Evolutionary conservation across 192 early-diverging fungal genomes (phyloP).

Genomic region (Chytriomyces confervae): DNA sequence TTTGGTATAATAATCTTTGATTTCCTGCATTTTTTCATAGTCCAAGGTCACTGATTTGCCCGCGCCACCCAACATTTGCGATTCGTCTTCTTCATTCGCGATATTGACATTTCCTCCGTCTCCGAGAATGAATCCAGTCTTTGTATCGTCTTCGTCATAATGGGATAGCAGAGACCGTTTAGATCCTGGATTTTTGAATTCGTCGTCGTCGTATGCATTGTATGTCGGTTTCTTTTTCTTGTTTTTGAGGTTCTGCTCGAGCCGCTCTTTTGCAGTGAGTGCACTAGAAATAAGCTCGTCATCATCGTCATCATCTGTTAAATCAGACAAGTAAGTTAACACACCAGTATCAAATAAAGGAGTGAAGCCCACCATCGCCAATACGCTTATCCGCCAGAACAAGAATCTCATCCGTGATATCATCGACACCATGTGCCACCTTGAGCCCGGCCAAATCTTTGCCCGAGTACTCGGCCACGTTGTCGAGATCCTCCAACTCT

Average conservation of each 20-base stretch:
- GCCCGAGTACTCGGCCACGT: constrained; percentile 19
- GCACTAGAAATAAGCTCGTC: constrained; percentile 77
- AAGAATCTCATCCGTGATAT: constrained; percentile 81
- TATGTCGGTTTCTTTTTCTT: constrained; percentile 72
- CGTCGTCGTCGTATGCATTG: constrained; percentile 78
- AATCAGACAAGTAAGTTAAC: not conserved
- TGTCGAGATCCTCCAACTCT: constrained; percentile 51
- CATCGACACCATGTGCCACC: constrained; percentile 74
- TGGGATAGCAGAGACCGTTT: constrained; percentile 71
- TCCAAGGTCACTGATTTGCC: constrained; percentile 49
- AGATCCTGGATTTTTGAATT: constrained; percentile 44
- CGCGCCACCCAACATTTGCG: constrained; percentile 51
- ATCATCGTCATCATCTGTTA: constrained; percentile 56
- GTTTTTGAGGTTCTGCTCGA: constrained; percentile 75
- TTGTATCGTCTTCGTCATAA: constrained; percentile 77
- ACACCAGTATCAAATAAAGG: not conserved
- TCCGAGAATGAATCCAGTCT: constrained; percentile 60
- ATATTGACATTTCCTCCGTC: constrained; percentile 52
- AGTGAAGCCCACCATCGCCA: constrained; percentile 53
- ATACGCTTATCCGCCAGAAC: constrained; percentile 86
- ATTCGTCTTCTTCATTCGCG: constrained; percentile 40
- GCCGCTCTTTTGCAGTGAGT: constrained; percentile 70
- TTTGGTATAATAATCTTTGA: constrained; percentile 89
- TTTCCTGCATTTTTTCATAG: constrained; percentile 58
- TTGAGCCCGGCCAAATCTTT: constrained; percentile 73